Conservation (phyloP, 352 stramenopile genomes). For the Globisporangium alternatum region DNA sequence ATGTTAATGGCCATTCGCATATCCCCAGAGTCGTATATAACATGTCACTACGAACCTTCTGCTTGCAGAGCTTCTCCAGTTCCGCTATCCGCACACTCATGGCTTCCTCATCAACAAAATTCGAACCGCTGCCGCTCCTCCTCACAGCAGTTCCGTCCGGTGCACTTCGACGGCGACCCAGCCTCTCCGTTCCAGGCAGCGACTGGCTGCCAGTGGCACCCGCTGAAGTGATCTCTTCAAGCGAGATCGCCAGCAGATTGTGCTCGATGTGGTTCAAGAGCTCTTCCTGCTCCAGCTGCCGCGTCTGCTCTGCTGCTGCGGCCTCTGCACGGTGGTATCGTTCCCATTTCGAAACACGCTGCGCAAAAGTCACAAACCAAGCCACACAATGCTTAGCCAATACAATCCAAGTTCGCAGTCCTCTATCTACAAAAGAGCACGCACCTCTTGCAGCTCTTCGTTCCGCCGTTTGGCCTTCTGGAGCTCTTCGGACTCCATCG, state of each 20-base stretch:
- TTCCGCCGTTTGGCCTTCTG: slow-evolving; percentile 37
- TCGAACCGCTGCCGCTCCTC: slow-evolving; percentile 1
- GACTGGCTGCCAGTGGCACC: not conserved
- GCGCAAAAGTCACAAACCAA: slow-evolving; percentile 1
- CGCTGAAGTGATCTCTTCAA: slow-evolving; percentile 24
- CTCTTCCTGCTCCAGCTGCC: slow-evolving; percentile 51
- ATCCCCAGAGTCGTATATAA: not conserved
- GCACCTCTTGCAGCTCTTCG: slow-evolving; percentile 42
- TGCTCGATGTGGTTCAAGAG: slow-evolving; percentile 48
- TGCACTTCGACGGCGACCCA: slow-evolving; percentile 14
- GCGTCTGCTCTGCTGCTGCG: slow-evolving; percentile 24
- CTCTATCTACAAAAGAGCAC: not conserved
- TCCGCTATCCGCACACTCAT: slow-evolving; percentile 45
- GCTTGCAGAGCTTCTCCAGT: slow-evolving; percentile 67
- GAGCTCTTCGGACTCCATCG: slow-evolving; percentile 37
- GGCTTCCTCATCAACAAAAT: slow-evolving; percentile 16
- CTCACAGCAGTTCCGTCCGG: slow-evolving; percentile 12
- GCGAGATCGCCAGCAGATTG: slow-evolving; percentile 30
- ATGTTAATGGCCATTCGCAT: not conserved
- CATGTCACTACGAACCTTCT: slow-evolving; percentile 43
- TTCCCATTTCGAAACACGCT: slow-evolving; percentile 66
- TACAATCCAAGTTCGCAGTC: not conserved
- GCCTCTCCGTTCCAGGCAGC: not conserved
- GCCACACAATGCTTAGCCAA: not conserved
- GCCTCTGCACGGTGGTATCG: slow-evolving; percentile 48